Evolutionary conservation across 164 flowering plant genomes (phyloP), one percentile per base, ranked within the genome.

Genomic region (Echeveria elegans): DNA sequence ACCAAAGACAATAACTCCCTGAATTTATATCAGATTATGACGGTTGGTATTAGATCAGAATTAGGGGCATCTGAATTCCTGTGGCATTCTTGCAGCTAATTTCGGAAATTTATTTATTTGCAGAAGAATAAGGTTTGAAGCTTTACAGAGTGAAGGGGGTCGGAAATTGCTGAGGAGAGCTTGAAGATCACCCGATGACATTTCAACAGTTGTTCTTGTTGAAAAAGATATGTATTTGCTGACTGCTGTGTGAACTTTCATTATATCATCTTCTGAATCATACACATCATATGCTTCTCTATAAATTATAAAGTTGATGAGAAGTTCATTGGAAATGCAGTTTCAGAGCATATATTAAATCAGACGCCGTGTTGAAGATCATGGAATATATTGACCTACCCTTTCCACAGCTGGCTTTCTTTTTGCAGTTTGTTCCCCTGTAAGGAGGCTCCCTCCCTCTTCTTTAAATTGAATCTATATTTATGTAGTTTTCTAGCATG

Each of bases 201-300:
- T 90, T 69, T 90, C 98, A n/a, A 93, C 97, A 77, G 97, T 93
- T 23, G 98, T 93, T 1, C 89, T 93, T 61, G 97, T 93, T 65
- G 94, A 90, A 56, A 80, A 85, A 70, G 85, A 90, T 6, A 83
- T 96, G 89, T 83, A 74, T 18, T 29, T 21, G 28, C 12, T 23
- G 58, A 23, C 58, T 5, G 28, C 26, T 23, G 58, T 8, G 28
- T 23, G 23, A 23, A 21, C 2, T 52, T 52, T 21, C 8, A 4
- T 52, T 23, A 52, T 23, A 52, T 52, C 2, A 61, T 29, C 38
- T 61, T 61, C 23, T 29, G 29, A 37, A 63, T 9, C 41, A 34
- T 63, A n/a, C n/a, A n/a, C n/a, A 23, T n/a, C 23, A 4, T 34
- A 14, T 18, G 65, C 38, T 21, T 21, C 29, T 14, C 5, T 37